Evolutionary conservation across 768 basidiomycete species (phyloP).

Genomic region (Russula sp.): DNA sequence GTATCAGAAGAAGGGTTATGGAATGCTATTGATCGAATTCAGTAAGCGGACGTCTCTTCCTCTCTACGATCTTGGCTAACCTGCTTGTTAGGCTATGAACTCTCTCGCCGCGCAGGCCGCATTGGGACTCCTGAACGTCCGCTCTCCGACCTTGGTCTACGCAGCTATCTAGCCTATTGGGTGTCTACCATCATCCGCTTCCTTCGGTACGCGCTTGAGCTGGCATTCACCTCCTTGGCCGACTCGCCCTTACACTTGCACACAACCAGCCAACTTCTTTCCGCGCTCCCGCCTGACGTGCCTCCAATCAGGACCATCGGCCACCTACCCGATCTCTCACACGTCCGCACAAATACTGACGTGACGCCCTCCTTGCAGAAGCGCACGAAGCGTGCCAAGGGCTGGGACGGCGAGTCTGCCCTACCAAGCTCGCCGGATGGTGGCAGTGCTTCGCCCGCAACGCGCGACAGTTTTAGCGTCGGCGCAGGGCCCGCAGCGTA

Average conservation of each 20-base stretch:
- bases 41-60: constrained; percentile 46
- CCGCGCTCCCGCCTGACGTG: constrained; percentile 52
- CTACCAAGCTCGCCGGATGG: constrained; percentile 31
- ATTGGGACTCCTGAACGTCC: constrained; percentile 93
- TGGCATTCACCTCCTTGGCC: constrained; percentile 1
- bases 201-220: constrained; percentile 49
- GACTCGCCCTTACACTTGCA: background rate
- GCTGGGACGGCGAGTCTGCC: constrained; percentile 65
- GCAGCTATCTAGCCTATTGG: constrained; percentile 89
- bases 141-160: constrained; percentile 85
- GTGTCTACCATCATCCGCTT: constrained; percentile 78
- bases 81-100: constrained; percentile 69
- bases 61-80: background rate
- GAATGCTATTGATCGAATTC: constrained; percentile 96
- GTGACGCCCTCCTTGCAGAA: constrained; percentile 9
- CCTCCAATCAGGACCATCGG: constrained; percentile 41
- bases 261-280: constrained; percentile 46
- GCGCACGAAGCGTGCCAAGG: constrained; percentile 37
- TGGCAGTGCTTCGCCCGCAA: constrained; percentile 7
- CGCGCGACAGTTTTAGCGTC: constrained; percentile 12
- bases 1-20: constrained; percentile 83
- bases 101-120: constrained; percentile 73
- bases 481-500: constrained; percentile 40
- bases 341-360: constrained; percentile 3
- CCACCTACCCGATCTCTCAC: constrained; percentile 31